Conservation (phyloP, 2,329 filamentous ascomycete genomes). For the Colletotrichum filicis region DNA sequence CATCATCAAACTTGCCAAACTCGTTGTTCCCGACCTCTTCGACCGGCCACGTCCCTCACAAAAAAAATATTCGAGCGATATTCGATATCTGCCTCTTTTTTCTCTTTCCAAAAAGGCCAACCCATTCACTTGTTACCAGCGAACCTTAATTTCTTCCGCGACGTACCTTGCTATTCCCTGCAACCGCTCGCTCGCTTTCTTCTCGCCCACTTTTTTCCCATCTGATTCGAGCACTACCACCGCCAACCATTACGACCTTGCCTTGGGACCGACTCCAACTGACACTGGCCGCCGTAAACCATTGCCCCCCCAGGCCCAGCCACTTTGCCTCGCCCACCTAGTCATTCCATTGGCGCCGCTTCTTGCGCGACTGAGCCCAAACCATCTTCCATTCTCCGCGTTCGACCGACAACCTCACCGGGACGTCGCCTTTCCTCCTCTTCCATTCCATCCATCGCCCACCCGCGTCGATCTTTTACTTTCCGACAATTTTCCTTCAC, state of each 20-base stretch:
- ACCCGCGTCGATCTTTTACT: constrained; percentile 25
- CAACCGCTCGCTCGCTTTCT: constrained; percentile 25
- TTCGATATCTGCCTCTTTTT: constrained; percentile 6
- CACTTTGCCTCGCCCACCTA: constrained; percentile 32
- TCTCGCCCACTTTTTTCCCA: constrained; percentile 22
- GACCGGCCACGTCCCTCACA: background rate
- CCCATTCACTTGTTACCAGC: constrained; percentile 23
- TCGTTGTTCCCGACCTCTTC: background rate
- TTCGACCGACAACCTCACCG: constrained; percentile 32
- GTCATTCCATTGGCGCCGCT: constrained; percentile 35
- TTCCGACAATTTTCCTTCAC: constrained; percentile 20
- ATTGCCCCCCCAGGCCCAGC: constrained; percentile 23
- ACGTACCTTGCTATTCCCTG: constrained; percentile 24
- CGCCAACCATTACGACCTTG: constrained; percentile 8
- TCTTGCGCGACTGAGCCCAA: constrained; percentile 36
- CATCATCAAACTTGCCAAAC: constrained; percentile 1
- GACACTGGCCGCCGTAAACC: constrained; percentile 6
- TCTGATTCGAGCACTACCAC: constrained; percentile 28
- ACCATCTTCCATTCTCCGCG: constrained; percentile 35
- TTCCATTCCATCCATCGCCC: constrained; percentile 32
- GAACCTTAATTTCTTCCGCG: constrained; percentile 25
- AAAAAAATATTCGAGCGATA: constrained; percentile 11
- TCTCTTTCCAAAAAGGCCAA: constrained; percentile 1
- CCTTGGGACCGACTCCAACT: constrained; percentile 5
- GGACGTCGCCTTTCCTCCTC: constrained; percentile 19